Base-by-base conservation (phyloP, 495 filamentous ascomycete species). In the Penicillium atrosanguineum region DNA sequence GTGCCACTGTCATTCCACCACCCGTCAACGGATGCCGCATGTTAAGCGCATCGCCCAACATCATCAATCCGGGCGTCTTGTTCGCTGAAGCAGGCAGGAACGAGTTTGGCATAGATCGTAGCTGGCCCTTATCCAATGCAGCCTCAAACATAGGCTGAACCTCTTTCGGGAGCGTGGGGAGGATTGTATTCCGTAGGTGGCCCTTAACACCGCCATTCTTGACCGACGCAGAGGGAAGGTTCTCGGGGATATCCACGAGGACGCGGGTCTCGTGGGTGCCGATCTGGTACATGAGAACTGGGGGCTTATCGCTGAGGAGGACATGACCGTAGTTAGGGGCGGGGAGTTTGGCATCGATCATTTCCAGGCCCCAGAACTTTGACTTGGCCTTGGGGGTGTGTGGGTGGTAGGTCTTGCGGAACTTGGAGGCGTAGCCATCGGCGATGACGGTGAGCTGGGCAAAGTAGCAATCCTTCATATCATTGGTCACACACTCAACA, bases 21-120 rank as follows among this genome's bases (percentile, higher is more conserved):
- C 92, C 92, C 0, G 92, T 97, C 12, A 97, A 75, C 0, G 92
- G 92, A 73, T 97, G 92, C 5, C 92, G 88, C 92, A 97, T 97
- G 72, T 97, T 97, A 75, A 93, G 84, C 7, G 92, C 92, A 70
- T 97, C 92, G 51, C 92, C 92, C 18, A 96, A 74, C 26, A 98
- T 72, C 34, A 95, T 74, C 55, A 97, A 73, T 11, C 94, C 94
- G 0, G 85, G 82, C 3, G 84, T 81, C 41, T 78, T 81, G 56
- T 85, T 83, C 42, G 87, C 84, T 9, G 83, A 78, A 0, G 93
- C 81, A 15, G 94, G 90, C 5, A 97, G 81, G 77, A 87, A 98
- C 36, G 84, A 89, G 70, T 97, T 97, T 6, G 94, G 95, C 94
- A 98, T 98, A 45, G 81, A 88, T 36, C 82, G 76, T 51, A 90